A percentile compares a stretch with the other conserved stretches of the same genome.
Evolutionary conservation across 2,329 filamentous ascomycete species (phyloP).

Genomic region (Colletotrichum sansevieriae): DNA sequence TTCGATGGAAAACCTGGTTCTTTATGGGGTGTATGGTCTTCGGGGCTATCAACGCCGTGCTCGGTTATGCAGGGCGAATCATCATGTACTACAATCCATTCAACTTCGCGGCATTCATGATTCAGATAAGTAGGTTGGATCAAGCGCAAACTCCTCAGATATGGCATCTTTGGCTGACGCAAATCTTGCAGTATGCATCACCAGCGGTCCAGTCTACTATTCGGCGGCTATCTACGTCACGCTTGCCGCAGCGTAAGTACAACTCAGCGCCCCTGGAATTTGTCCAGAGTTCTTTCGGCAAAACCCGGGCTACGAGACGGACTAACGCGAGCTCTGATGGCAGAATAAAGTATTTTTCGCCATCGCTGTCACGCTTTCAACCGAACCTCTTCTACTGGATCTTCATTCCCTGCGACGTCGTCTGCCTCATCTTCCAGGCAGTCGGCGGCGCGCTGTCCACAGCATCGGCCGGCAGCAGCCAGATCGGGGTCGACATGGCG

Average conservation of each 20-base stretch:
- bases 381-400: slow-evolving; percentile 47
- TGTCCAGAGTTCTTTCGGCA: slow-evolving; percentile 55
- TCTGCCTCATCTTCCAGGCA: slow-evolving; percentile 71
- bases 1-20: slow-evolving; percentile 10
- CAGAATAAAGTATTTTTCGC: slow-evolving; percentile 11
- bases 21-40: slow-evolving; percentile 52
- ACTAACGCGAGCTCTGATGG: slow-evolving; percentile 45
- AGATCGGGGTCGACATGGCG: slow-evolving; percentile 69
- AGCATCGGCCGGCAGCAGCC: slow-evolving; percentile 53
- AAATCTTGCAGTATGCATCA: slow-evolving; percentile 64
- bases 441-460: slow-evolving; percentile 68
- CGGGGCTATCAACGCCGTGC: slow-evolving; percentile 66
- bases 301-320: slow-evolving; percentile 47
- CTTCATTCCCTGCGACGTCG: slow-evolving; percentile 74
- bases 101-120: slow-evolving; percentile 59
- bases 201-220: slow-evolving; percentile 74
- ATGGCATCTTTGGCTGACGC: too few species aligned
- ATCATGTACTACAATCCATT: slow-evolving; percentile 67
- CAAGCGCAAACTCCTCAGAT: too few species aligned
- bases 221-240: slow-evolving; percentile 69
- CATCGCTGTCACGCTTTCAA: slow-evolving; percentile 43
- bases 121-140: slow-evolving; percentile 59
- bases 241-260: slow-evolving; percentile 61
- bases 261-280: slow-evolving; percentile 56
- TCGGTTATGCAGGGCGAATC: slow-evolving; percentile 71